Percentiles rank a stretch among this genome's conserved stretches.
These are phyloP conservation scores for Exophiala xenobiotica DNA, from an alignment of 2,329 filamentous ascomycete species.

Conservation along the genomic window DNA sequence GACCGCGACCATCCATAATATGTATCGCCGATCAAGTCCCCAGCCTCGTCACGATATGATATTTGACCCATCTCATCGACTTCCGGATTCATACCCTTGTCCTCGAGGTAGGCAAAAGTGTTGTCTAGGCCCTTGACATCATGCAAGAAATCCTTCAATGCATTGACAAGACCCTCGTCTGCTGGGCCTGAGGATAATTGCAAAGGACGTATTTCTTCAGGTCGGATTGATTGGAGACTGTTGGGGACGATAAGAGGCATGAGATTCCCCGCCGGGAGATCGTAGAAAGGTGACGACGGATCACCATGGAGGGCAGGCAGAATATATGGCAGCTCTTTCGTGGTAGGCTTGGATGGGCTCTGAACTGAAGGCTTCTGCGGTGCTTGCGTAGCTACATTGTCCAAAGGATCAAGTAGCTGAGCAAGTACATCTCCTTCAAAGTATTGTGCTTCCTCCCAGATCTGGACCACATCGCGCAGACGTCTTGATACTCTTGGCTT, in stretches of 20 bases:
- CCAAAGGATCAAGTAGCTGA: constrained; percentile 53
- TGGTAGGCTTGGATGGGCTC: neutral
- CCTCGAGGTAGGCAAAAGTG: constrained; percentile 49
- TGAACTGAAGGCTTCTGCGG: neutral
- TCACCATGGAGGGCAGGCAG: constrained; percentile 79
- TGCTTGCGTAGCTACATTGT: neutral
- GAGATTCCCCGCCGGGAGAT: constrained; percentile 78
- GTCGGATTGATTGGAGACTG: constrained; percentile 70
- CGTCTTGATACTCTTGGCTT: constrained; percentile 67
- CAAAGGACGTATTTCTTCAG: constrained; percentile 68
- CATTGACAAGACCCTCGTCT: constrained; percentile 62
- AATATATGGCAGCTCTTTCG: constrained; percentile 59
- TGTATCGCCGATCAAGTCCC: constrained; percentile 66
- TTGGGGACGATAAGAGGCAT: constrained; percentile 76
- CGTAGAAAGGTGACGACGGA: constrained; percentile 70
- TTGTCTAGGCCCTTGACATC: constrained; percentile 64
- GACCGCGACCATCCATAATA: constrained; percentile 85
- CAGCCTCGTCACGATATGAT: constrained; percentile 64
- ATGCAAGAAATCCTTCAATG: constrained; percentile 68
- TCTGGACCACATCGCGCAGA: constrained; percentile 60
- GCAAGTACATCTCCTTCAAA: constrained; percentile 56
- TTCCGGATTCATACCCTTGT: constrained; percentile 55
- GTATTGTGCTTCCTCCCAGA: constrained; percentile 70
- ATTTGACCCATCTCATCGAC: constrained; percentile 74
- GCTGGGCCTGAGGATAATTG: constrained; percentile 68